Evolutionary conservation across 2,329 filamentous ascomycete genomes (phyloP).

Genomic region (Aspergillus calidoustus): DNA sequence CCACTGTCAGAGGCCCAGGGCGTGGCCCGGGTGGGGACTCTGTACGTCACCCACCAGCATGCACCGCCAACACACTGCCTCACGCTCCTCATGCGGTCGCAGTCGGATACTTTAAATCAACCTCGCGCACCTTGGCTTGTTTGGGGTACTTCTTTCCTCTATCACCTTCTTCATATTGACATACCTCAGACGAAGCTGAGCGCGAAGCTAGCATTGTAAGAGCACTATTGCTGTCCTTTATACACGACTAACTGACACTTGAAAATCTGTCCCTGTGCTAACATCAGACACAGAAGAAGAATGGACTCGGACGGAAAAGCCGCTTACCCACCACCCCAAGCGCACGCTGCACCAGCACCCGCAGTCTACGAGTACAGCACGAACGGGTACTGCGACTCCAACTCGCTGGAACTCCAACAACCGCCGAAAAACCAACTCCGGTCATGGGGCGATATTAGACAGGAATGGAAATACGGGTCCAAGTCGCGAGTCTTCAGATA

Average conservation of each 20-base stretch:
- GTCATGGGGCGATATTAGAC: not conserved
- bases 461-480: slow-evolving; percentile 8
- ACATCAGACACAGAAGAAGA: not conserved
- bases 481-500: slow-evolving; percentile 1
- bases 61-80: not conserved
- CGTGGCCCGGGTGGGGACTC: no score
- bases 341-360: not conserved
- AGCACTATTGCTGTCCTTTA: no score
- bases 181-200: no score
- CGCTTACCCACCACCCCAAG: not conserved
- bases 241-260: no score
- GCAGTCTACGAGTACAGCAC: not conserved
- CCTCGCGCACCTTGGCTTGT: no score
- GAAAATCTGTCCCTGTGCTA: no score
- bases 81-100: not conserved
- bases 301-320: not conserved
- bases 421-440: not conserved
- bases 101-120: not conserved
- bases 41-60: not conserved
- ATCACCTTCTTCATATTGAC: no score
- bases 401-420: not conserved
- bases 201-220: no score
- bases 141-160: no score
- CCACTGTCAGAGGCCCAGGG: no score
- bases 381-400: not conserved